Evolutionary conservation across 176 grass and related monocot species (phyloP), one percentile per base, ranked within the genome.

Genomic region (Zea luxurians): DNA sequence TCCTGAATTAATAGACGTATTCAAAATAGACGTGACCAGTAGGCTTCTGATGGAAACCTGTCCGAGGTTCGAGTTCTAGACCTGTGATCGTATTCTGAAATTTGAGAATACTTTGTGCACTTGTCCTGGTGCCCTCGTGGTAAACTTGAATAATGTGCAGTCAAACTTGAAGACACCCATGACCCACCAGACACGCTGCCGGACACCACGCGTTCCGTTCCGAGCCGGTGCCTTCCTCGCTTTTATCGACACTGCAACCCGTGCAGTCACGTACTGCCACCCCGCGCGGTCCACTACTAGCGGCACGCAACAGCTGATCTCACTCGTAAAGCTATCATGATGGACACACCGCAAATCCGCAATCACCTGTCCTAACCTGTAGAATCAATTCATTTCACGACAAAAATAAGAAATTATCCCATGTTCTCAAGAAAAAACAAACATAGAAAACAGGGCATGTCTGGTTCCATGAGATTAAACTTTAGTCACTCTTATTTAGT

Each of bases 271-370:
- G 60, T 37, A 49, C 74, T 4, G 20, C 42, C 8, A 36, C 20
- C 18, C 4, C 66, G 10, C 36, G 3, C 4, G 20, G 38, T 13
- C 68, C 4, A 40, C 38, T 40, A 40, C 38, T 5, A 37, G 74
- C 27, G n/a, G 43, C 74, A 66, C 40, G 73, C 38, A 7, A 47
- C 6, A 5, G 79, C 54, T 15, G 48, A 50, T 50, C 47, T 78
- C 79, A 78, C 62, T 60, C 68, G 75, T 66, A 21, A 54, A 79
- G 40, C 66, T 46, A 21, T 5, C 73, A 58, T 53, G 50, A 53
- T 9, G 52, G 38, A 12, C 72, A 42, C 73, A 42, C 64, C 76
- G 27, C 73, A 64, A 64, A 47, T 71, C 78, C 3, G 48, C 17
- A 27, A 27, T n/a, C 53, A 55, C 52, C 15, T 16, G 52, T 55